Evolutionary conservation across 441 rosid genomes (phyloP), one percentile per base, ranked within the genome.

Genomic region (Gossypium aridum): DNA sequence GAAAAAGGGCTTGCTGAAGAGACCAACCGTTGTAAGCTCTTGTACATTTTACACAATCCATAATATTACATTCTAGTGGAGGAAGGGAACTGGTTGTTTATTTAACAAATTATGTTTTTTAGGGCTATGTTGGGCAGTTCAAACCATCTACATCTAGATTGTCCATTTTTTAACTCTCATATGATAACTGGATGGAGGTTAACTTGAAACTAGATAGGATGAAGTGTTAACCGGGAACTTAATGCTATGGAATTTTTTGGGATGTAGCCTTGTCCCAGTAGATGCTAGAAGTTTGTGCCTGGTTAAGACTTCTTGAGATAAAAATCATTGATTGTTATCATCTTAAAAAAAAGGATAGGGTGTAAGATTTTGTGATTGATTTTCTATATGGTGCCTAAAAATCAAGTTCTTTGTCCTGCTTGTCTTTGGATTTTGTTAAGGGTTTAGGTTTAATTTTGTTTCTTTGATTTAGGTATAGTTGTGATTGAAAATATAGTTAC

Each of bases 1-100:
- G 34, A 84, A 85, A 63, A 80, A 73, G 67, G 86, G 86, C 23
- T 73, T 22, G 70, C 19, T 65, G 55, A 65, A 65, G 55, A 65
- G 70, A 22, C 55, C 70, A 12, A 43, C 70, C 22, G 59, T 85
- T 79, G 95, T 90, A 43, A 43, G 55, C 70, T 65, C 55, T 20
- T 64, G 28, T 6, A 43, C 31, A 20, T 13, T 43, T 65, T 22
- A 19, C 34, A 20, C 23, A 45, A 45, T 65, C 19, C 55, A 65
- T 45, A 20, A 22, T 65, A 45, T 43, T 65, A 65, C 70, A 20
- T 65, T 65, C 66, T 34, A 55, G 17, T 63, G n/a, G 70, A 53
- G 62, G 57, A 51, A 63, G 31, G 57, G 62, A 60, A 65, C 10
- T 73, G 19, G 53, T 63, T 20, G 20, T 60, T 16, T 23, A 65